Evolutionary conservation across 2,329 filamentous ascomycete species (phyloP).

Genomic region (Fusarium solani-melongenae): DNA sequence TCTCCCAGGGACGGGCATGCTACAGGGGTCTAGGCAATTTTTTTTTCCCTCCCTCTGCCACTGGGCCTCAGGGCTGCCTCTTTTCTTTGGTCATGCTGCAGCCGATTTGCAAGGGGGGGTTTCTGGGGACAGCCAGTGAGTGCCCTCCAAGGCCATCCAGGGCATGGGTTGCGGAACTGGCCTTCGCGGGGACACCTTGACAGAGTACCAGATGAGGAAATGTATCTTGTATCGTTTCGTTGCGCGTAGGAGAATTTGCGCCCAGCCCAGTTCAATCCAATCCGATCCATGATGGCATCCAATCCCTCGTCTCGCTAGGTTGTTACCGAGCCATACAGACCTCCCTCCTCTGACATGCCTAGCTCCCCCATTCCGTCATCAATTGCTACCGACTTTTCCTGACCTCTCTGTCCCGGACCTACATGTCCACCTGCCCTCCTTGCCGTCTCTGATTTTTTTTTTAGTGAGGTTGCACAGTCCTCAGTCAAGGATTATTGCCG

Average conservation of each 20-base stretch:
- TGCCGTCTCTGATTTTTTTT: conserved; percentile 29
- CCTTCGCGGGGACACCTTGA: conserved; percentile 15
- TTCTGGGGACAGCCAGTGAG: conserved; percentile 30
- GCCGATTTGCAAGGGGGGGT: conserved; percentile 19
- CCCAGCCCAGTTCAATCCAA: conserved; percentile 2
- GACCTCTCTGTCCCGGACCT: neutral
- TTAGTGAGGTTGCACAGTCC: conserved; percentile 33
- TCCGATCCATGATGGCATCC: conserved; percentile 1
- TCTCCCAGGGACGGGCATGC: conserved; percentile 13
- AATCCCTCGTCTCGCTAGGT: neutral
- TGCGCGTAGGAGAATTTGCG: conserved; percentile 23
- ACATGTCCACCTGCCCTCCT: conserved; percentile 10
- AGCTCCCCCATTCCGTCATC: conserved; percentile 29
- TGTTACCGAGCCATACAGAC: neutral
- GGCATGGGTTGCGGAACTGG: conserved; percentile 8
- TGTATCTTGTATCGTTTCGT: neutral
- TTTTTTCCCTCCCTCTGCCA: neutral
- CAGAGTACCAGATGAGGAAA: conserved; percentile 11
- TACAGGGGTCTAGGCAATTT: conserved; percentile 32
- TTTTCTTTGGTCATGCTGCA: neutral
- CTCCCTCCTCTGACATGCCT: neutral
- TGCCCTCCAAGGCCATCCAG: neutral
- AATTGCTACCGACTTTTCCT: neutral
- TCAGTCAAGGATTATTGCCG: conserved; percentile 34
- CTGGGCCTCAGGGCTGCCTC: neutral